phyloP scores from a whole-genome alignment of 2,329 filamentous ascomycete genomes.

The Ceratocystis huliohia region DNA sequence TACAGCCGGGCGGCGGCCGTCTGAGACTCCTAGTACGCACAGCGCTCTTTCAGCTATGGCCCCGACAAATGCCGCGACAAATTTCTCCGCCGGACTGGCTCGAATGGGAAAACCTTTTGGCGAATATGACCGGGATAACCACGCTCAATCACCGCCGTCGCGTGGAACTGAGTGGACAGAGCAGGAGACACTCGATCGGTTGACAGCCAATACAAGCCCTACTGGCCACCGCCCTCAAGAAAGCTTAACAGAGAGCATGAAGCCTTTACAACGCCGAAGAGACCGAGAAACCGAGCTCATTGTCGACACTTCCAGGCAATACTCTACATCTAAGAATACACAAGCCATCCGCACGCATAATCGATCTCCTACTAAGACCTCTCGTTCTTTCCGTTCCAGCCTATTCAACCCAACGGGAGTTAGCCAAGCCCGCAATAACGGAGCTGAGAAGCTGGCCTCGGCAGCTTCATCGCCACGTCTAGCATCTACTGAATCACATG shows the following conservation, averaged over 20 bases:
- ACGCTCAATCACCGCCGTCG: conserved; percentile 46
- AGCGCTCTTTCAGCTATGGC: conserved; percentile 11
- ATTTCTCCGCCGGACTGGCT: conserved; percentile 16
- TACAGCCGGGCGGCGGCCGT: conserved; percentile 12
- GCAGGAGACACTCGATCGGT: conserved; percentile 54
- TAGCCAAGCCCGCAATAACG: conserved; percentile 44
- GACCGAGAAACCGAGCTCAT: conserved; percentile 35
- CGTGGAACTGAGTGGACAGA: conserved; percentile 73
- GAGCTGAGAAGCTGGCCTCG: conserved; percentile 75
- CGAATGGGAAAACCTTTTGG: conserved; percentile 25
- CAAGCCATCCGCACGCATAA: conserved; percentile 24
- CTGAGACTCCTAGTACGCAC: conserved; percentile 15
- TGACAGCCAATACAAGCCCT: conserved; percentile 63
- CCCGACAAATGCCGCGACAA: conserved; percentile 13
- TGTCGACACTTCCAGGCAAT: conserved; percentile 48
- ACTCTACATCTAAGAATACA: conserved; percentile 30
- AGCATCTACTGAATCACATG: conserved; percentile 47
- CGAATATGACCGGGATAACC: conserved; percentile 38
- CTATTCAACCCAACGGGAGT: conserved; percentile 48
- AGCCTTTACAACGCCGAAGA: conserved; percentile 47
- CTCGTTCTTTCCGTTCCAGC: conserved; percentile 62
- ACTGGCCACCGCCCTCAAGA: conserved; percentile 45
- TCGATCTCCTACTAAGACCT: conserved; percentile 54
- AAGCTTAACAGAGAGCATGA: conserved; percentile 64
- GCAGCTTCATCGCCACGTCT: conserved; percentile 41